These are phyloP conservation scores for Voacanga thouarsii DNA, from an alignment of 257 asterid species.

Conservation along the genomic window DNA sequence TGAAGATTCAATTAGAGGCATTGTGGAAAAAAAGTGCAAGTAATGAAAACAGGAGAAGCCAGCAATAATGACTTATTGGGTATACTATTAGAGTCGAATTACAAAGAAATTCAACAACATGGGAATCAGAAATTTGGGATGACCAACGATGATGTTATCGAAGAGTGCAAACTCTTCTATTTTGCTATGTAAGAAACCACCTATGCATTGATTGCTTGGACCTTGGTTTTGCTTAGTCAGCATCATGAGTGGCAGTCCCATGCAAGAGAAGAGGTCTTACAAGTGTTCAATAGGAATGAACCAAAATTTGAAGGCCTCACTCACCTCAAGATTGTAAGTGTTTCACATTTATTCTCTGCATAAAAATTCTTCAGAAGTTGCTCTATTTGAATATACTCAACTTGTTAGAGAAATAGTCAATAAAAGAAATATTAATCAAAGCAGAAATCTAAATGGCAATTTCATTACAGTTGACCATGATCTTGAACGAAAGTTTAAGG, in stretches of 20 bases:
- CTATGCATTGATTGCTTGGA: no score
- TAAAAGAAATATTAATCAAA: not conserved
- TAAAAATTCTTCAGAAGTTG: not conserved
- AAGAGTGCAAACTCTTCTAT: no score
- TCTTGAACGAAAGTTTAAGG: constrained; percentile 30
- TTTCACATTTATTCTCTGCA: no score
- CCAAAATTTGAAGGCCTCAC: not conserved
- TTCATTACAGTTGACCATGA: constrained; percentile 31
- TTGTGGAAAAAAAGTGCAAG: constrained; percentile 8
- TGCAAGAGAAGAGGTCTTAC: no score
- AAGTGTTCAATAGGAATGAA: no score
- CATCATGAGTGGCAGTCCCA: constrained; percentile 19
- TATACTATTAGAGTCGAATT: constrained; percentile 41
- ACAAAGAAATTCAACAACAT: constrained; percentile 32
- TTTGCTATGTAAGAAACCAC: no score
- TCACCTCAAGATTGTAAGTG: constrained; percentile 35
- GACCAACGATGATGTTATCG: no score
- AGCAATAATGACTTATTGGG: constrained; percentile 38
- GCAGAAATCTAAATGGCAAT: not conserved
- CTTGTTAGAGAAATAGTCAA: constrained; percentile 5
- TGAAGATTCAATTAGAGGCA: no score
- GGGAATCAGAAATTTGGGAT: constrained; percentile 29
- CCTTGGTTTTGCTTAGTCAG: constrained; percentile 11
- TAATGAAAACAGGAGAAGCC: constrained; percentile 34
- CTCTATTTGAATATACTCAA: not conserved